Evolutionary conservation across 225 moss, liverwort and hornwort species (phyloP).

Genomic region (Rhytidiadelphus loreus): DNA sequence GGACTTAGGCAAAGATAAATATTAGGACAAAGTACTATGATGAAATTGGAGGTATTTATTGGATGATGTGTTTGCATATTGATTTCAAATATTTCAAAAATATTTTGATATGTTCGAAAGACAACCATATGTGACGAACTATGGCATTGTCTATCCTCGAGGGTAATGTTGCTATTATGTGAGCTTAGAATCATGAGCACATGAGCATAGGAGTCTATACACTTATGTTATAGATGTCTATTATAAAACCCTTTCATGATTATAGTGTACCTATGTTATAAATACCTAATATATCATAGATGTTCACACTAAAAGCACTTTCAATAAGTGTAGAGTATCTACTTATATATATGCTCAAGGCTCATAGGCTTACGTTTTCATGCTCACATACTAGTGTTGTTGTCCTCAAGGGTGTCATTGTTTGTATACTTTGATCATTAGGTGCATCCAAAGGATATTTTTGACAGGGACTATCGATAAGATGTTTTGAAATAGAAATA

Average conservation of each 20-base stretch:
- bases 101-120: neutral
- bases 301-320: no score
- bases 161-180: no score
- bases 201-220: no score
- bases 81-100: neutral
- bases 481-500: neutral
- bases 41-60: neutral
- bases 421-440: neutral
- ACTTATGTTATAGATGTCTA: no score
- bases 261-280: no score
- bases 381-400: no score
- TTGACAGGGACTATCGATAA: fast-evolving
- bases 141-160: neutral
- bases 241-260: no score
- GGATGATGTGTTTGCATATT: neutral
- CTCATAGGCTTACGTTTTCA: no score
- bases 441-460: neutral
- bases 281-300: no score
- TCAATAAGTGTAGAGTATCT: no score
- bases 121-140: neutral
- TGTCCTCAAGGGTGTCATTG: neutral
- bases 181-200: no score
- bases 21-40: neutral
- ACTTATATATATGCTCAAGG: no score
- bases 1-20: neutral